These are phyloP conservation scores for Tolypocladium endophyticum DNA, from an alignment of 2,329 filamentous ascomycete genomes.

Conservation along the genomic window DNA sequence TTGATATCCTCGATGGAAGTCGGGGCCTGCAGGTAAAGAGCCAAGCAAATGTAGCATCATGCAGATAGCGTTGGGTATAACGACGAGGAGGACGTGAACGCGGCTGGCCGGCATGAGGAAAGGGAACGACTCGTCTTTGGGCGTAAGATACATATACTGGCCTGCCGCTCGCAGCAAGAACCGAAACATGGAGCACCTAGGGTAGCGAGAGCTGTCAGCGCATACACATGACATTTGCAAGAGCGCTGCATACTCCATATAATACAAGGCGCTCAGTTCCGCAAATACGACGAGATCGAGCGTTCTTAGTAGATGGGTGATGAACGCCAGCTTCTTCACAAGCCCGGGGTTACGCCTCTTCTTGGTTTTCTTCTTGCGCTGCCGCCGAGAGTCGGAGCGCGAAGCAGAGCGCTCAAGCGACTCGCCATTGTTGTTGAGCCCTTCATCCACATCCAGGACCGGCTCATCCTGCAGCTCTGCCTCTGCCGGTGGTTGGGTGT, in stretches of 20 bases:
- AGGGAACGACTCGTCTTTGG: slow-evolving; percentile 46
- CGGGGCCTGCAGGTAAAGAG: slow-evolving; percentile 44
- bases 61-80: slow-evolving; percentile 49
- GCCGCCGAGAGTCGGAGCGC: slow-evolving; percentile 17
- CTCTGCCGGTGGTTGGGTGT: background rate
- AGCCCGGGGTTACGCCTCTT: slow-evolving; percentile 31
- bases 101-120: slow-evolving; percentile 45
- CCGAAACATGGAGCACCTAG: slow-evolving; percentile 54
- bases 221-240: too few species aligned
- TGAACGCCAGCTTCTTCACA: slow-evolving; percentile 48
- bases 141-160: slow-evolving; percentile 55
- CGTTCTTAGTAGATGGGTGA: slow-evolving; percentile 48
- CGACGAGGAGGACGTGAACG: slow-evolving; percentile 46
- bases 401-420: slow-evolving; percentile 11
- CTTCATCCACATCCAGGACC: background rate
- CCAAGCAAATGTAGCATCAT: slow-evolving; percentile 48
- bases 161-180: slow-evolving; percentile 47
- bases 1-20: slow-evolving; percentile 52
- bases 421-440: slow-evolving; percentile 3
- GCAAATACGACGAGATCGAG: slow-evolving; percentile 54
- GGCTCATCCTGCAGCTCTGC: background rate
- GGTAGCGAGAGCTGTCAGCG: background rate
- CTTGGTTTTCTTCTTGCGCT: slow-evolving; percentile 23
- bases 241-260: slow-evolving; percentile 50
- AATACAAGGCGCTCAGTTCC: slow-evolving; percentile 56